Base-by-base conservation (phyloP, 1,139 yeast genomes). In the Suhomyces taliae region DNA sequence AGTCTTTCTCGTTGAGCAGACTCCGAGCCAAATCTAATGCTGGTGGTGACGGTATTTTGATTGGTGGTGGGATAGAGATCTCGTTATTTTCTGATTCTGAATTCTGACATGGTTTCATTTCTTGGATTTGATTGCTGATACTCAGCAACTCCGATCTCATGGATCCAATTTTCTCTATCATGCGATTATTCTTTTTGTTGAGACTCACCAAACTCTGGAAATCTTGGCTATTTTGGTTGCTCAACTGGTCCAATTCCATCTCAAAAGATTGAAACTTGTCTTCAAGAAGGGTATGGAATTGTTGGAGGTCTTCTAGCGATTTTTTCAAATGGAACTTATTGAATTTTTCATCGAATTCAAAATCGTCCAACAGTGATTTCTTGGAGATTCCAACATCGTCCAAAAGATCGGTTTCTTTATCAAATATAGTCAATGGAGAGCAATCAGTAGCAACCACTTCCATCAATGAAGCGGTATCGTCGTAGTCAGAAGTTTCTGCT, bases 401-500 rank as follows among this genome's bases (percentile, higher is more conserved):
- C 24, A 47, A 29, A 8, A 14, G 10, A 9, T 41, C 45, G 6
- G 37, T 14, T 11, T 39, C 47, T 6, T 40, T 37, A 26, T 39
- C 46, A n/a, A 36, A 44, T 4, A 47, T 8, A 2, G 40, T 41
- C 8, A 36, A 24, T 2, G 51, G 51, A 7, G 51, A 48, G 2
- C 41, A 35, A 14, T 38, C 36, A 7, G 43, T 27, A 6, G 27
- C 36, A 3, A 43, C 27, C 1, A 29, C 36, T 24, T 51, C 59
- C 60, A 57, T 56, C 12, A 56, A 47, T 6, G 60, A 53, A 10
- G 50, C 55, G 0, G 53, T 47, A 7, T 56, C 59, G 37, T 57
- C 61, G 36, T 40, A 49, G 15, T 43, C 47, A 11, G 32, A 29
- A 29, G 24, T 19, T 6, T 19, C 24, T 4, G 24, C 24, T 19